Evolutionary conservation across 257 asterid genomes (phyloP).

Genomic region (Solanum chiquidenum): DNA sequence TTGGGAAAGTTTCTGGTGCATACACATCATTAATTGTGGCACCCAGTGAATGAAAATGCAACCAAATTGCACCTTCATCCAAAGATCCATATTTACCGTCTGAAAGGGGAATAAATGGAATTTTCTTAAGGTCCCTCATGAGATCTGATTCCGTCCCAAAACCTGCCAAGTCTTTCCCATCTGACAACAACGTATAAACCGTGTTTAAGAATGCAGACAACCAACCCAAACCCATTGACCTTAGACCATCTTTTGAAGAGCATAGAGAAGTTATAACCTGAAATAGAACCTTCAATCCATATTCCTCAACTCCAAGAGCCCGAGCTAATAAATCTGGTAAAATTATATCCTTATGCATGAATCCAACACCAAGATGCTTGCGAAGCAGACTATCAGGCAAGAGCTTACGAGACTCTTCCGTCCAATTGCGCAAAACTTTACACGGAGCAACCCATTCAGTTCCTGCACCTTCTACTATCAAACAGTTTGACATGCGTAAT

Average conservation of each 20-base stretch:
- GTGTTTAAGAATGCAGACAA: slow-evolving; percentile 64
- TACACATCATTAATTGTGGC: slow-evolving; percentile 33
- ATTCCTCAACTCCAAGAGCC: slow-evolving; percentile 79
- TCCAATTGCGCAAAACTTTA: slow-evolving; percentile 82
- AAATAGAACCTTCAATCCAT: slow-evolving; percentile 60
- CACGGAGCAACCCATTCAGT: slow-evolving; percentile 78
- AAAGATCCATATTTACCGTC: slow-evolving; percentile 62
- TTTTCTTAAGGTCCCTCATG: slow-evolving; percentile 36
- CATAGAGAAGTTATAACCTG: slow-evolving; percentile 52
- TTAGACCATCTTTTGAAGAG: slow-evolving; percentile 38
- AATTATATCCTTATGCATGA: slow-evolving; percentile 58
- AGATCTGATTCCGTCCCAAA: slow-evolving; percentile 38
- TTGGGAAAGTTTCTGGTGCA: slow-evolving; percentile 48
- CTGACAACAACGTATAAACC: slow-evolving; percentile 32
- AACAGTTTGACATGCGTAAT: slow-evolving; percentile 68
- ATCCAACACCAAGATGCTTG: slow-evolving; percentile 83
- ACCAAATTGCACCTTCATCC: slow-evolving; percentile 66
- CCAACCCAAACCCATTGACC: slow-evolving; percentile 68
- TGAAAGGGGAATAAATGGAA: slow-evolving; percentile 74
- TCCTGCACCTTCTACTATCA: slow-evolving; percentile 52
- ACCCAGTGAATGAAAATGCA: slow-evolving; percentile 39
- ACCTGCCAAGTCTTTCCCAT: slow-evolving; percentile 17
- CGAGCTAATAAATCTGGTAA: slow-evolving; percentile 71
- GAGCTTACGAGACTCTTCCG: slow-evolving; percentile 51
- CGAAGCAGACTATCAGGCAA: slow-evolving; percentile 58